phyloP scores from a whole-genome alignment of 352 stramenopile species.

The Phytophthora nicotianae region DNA sequence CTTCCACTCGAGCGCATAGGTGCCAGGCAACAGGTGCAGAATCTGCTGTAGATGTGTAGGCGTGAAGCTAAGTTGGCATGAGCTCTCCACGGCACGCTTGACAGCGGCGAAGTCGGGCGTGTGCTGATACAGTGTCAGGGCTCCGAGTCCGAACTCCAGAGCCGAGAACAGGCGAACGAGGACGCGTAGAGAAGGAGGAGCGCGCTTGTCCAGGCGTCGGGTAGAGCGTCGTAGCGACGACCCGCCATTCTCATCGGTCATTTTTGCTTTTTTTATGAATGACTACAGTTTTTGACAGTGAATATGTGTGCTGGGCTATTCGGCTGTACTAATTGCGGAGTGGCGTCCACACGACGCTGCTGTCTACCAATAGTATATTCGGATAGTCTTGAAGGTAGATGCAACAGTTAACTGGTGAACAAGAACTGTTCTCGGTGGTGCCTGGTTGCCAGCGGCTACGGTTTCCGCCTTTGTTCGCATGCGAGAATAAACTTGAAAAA shows the following conservation, averaged over 20 bases:
- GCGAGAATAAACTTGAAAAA: too few species aligned
- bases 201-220: constrained; percentile 41
- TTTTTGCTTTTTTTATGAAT: constrained; percentile 2
- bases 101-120: constrained; percentile 64
- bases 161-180: constrained; percentile 69
- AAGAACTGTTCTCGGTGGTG: too few species aligned
- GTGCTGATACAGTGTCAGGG: constrained; percentile 75
- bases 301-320: constrained; percentile 7
- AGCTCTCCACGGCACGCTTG: constrained; percentile 74
- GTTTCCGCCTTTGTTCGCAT: too few species aligned
- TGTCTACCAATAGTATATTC: too few species aligned
- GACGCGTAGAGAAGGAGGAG: constrained; percentile 46
- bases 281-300: constrained; percentile 1
- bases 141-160: constrained; percentile 72
- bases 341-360: too few species aligned
- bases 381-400: too few species aligned
- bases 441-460: too few species aligned
- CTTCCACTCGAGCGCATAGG: constrained; percentile 59
- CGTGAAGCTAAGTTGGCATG: constrained; percentile 61
- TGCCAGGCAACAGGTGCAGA: constrained; percentile 51
- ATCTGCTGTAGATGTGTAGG: constrained; percentile 64
- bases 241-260: constrained; percentile 6
- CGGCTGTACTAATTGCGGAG: too few species aligned
- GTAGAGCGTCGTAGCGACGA: not conserved
- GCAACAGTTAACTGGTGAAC: too few species aligned